Conservation (phyloP, 2,329 filamentous ascomycete genomes). For the Fusarium anthophilum region DNA sequence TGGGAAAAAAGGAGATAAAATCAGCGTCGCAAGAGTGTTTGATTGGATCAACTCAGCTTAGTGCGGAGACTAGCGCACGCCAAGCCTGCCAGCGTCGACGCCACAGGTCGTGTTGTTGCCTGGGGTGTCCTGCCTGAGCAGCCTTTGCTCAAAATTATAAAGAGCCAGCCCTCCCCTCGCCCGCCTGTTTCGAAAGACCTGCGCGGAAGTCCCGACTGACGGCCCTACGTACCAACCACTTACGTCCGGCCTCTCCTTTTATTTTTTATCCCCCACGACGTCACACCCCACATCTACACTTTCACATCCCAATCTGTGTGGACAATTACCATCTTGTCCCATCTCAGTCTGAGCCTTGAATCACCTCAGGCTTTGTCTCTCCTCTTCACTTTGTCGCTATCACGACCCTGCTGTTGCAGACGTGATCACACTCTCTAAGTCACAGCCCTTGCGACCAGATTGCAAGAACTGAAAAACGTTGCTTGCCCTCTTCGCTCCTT, state of each 20-base stretch:
- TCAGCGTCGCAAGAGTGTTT: conserved; percentile 39
- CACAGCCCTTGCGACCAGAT: conserved; percentile 43
- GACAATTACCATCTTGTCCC: conserved; percentile 37
- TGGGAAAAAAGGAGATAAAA: conserved; percentile 53
- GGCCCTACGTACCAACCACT: conserved; percentile 61
- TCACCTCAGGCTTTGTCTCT: conserved; percentile 17
- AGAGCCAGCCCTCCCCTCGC: conserved; percentile 63
- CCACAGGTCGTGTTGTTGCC: conserved; percentile 57
- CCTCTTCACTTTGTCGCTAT: conserved; percentile 25
- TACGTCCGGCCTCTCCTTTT: conserved; percentile 57
- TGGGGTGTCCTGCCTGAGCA: conserved; percentile 52
- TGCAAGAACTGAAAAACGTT: conserved; percentile 57
- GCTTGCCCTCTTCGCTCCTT: conserved; percentile 46
- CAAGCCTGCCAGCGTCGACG: conserved; percentile 53
- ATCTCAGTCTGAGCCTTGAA: conserved; percentile 24
- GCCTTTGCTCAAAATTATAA: conserved; percentile 64
- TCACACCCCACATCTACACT: conserved; percentile 46
- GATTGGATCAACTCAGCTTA: conserved; percentile 52
- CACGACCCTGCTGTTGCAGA: conserved; percentile 23
- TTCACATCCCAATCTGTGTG: conserved; percentile 3
- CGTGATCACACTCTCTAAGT: conserved; percentile 38
- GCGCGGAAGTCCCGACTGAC: conserved; percentile 66
- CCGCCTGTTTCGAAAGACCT: conserved; percentile 58
- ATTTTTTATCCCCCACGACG: conserved; percentile 45
- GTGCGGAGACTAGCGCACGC: conserved; percentile 49